Percentiles rank a stretch among this genome's conserved stretches.
phyloP scores from a whole-genome alignment of 2,329 filamentous ascomycete genomes.

The Aspergillus tanneri region DNA sequence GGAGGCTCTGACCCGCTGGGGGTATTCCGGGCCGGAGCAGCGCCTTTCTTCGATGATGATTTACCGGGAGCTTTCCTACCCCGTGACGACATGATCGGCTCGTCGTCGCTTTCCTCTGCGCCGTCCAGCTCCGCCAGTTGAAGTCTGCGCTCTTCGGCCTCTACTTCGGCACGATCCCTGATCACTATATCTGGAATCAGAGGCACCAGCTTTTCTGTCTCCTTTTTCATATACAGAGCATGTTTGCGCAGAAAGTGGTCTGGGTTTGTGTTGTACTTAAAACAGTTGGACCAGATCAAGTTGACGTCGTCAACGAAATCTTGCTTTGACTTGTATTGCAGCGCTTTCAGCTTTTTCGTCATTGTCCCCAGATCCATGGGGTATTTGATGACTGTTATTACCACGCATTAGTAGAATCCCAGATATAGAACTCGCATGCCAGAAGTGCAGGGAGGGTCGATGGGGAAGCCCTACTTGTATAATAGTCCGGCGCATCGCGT shows the following conservation, averaged over 20 bases:
- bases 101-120: conserved; percentile 90
- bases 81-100: conserved; percentile 96
- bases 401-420: conserved; percentile 22
- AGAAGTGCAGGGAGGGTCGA: neutral
- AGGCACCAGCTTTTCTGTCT: conserved; percentile 93
- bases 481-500: conserved; percentile 93
- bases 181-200: conserved; percentile 92
- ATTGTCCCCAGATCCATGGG: conserved; percentile 98
- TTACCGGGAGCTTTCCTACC: conserved; percentile 82
- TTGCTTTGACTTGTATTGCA: conserved; percentile 81
- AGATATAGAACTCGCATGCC: neutral
- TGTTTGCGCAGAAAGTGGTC: conserved; percentile 86
- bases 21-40: conserved; percentile 66
- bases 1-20: conserved; percentile 78
- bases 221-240: conserved; percentile 93
- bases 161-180: conserved; percentile 87
- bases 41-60: conserved; percentile 67
- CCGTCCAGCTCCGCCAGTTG: conserved; percentile 79
- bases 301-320: conserved; percentile 94
- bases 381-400: conserved; percentile 77
- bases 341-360: conserved; percentile 91
- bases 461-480: conserved; percentile 64
- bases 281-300: conserved; percentile 94
- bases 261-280: conserved; percentile 91
- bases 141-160: conserved; percentile 77